Conservation (phyloP, 495 filamentous ascomycete species). For the Aspergillus mulundensis region DNA sequence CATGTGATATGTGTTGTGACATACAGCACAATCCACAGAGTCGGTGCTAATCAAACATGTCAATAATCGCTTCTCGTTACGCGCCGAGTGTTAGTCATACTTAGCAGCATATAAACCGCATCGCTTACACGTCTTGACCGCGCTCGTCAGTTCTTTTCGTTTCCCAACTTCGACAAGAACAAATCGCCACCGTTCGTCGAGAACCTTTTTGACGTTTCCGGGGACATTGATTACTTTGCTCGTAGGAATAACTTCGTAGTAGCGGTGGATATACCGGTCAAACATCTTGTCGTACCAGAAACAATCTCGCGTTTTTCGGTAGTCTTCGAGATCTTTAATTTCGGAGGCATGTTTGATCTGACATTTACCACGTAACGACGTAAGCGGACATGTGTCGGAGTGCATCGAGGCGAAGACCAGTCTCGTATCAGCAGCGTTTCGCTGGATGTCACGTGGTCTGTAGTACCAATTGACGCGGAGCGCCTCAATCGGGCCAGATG, state of each 20-base stretch:
- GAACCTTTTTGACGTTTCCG: constrained; percentile 83
- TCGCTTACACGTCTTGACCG: constrained; percentile 93
- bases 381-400: constrained; percentile 90
- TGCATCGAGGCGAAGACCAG: constrained; percentile 96
- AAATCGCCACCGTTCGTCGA: constrained; percentile 94
- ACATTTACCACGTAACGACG: constrained; percentile 89
- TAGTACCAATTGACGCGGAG: constrained; percentile 98
- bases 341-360: constrained; percentile 81
- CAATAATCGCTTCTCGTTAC: neutral
- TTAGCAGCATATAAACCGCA: constrained; percentile 85
- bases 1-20: constrained; percentile 96
- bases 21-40: constrained; percentile 96
- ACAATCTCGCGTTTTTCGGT: constrained; percentile 73
- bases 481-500: constrained; percentile 70
- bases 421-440: constrained; percentile 83
- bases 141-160: constrained; percentile 92
- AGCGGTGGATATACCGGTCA: constrained; percentile 95
- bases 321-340: constrained; percentile 75
- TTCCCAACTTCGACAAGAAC: constrained; percentile 88
- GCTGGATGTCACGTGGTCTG: constrained; percentile 89
- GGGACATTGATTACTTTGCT: constrained; percentile 94
- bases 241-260: constrained; percentile 94
- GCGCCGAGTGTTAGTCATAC: constrained; percentile 40
- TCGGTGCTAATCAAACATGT: constrained; percentile 57
- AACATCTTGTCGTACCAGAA: constrained; percentile 99